Evolutionary conservation across 2,329 filamentous ascomycete species (phyloP).

Genomic region (Chrysosphaeria jannelii): DNA sequence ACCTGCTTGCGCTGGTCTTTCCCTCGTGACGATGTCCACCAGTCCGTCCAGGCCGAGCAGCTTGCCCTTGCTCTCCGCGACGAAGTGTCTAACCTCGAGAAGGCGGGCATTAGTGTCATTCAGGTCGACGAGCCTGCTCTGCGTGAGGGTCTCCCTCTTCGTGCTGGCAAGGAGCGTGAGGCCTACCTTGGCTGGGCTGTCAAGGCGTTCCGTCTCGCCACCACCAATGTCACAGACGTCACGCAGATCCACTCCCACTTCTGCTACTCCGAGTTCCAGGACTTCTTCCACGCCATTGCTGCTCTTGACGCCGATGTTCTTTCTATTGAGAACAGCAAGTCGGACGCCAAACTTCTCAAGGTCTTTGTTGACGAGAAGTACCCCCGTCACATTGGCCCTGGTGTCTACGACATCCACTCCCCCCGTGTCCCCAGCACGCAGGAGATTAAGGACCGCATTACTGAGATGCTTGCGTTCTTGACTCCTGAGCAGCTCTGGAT

Average conservation of each 20-base stretch:
- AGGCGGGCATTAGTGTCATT: conserved; percentile 88
- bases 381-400: conserved; percentile 91
- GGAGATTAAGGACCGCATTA: conserved; percentile 93
- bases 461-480: conserved; percentile 94
- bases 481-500: conserved; percentile 98
- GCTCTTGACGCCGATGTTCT: conserved; percentile 94
- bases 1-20: conserved; percentile 98
- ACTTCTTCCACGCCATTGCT: conserved; percentile 99
- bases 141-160: conserved; percentile 95
- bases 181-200: conserved; percentile 95
- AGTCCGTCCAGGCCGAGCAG: conserved; percentile 96
- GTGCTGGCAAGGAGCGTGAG: conserved; percentile 75
- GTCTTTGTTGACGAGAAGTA: conserved; percentile 96
- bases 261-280: conserved; percentile 99
- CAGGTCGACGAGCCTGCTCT: conserved; percentile 98
- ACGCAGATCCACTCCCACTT: conserved; percentile 99
- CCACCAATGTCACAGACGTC: conserved; percentile 72
- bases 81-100: conserved; percentile 93
- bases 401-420: conserved; percentile 99
- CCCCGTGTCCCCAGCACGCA: conserved; percentile 88
- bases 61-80: conserved; percentile 93
- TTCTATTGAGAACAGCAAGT: conserved; percentile 99
- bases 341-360: conserved; percentile 92
- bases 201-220: conserved; percentile 88
- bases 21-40: conserved; percentile 97